These are phyloP conservation scores for Aspergillus sclerotialis DNA, from an alignment of 2,329 filamentous ascomycete genomes.

Conservation along the genomic window DNA sequence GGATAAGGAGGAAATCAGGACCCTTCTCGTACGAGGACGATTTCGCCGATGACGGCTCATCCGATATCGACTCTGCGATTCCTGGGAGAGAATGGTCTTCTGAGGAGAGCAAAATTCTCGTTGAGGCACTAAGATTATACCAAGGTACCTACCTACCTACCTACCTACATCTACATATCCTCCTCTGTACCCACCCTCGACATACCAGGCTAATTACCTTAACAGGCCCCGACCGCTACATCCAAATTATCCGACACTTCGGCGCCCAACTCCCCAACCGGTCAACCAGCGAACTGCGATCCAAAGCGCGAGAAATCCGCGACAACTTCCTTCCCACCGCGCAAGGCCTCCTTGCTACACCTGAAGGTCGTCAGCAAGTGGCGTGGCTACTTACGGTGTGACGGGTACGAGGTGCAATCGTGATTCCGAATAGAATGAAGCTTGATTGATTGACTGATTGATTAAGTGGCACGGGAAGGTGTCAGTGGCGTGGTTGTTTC, in stretches of 20 bases:
- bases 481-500: no score
- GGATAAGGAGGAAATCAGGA: not conserved
- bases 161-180: no score
- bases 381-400: slow-evolving; percentile 16
- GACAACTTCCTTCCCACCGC: slow-evolving; percentile 5
- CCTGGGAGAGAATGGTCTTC: slow-evolving; percentile 13
- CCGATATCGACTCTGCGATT: not conserved
- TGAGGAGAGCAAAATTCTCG: slow-evolving; percentile 15
- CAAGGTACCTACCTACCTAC: slow-evolving; percentile 8
- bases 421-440: no score
- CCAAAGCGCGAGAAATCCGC: slow-evolving; percentile 10
- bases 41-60: not conserved
- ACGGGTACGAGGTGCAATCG: no score
- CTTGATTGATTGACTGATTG: no score
- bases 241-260: slow-evolving; percentile 15
- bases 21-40: not conserved
- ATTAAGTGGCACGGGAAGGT: no score
- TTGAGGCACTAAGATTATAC: slow-evolving; percentile 17
- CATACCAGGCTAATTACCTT: not conserved
- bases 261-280: slow-evolving; percentile 7
- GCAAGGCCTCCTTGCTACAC: slow-evolving; percentile 7
- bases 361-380: slow-evolving; percentile 12
- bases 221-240: slow-evolving; percentile 17
- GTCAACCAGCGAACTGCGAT: slow-evolving; percentile 11
- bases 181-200: not conserved